phyloP scores from a whole-genome alignment of 257 asterid species.

The Solanum raphanifolium region DNA sequence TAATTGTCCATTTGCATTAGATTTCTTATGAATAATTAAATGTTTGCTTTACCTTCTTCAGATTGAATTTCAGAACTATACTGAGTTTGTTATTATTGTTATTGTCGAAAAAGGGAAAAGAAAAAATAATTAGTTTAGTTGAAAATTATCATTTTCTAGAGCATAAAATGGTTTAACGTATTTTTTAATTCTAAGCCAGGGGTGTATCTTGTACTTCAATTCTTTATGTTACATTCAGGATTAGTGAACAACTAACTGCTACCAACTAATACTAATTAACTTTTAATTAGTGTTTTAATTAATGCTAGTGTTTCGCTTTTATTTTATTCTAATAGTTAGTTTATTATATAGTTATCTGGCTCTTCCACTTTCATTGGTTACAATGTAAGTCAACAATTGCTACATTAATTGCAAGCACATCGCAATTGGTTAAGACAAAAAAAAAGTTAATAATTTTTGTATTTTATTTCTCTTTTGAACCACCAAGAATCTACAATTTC shows the following conservation, averaged over 20 bases:
- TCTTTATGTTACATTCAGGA: neutral
- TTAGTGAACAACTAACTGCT: neutral
- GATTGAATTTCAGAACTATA: fast-evolving
- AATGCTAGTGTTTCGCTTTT: neutral
- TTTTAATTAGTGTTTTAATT: neutral
- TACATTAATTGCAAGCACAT: neutral
- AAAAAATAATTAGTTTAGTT: neutral
- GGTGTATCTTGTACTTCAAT: neutral
- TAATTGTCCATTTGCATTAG: neutral
- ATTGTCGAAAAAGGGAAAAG: neutral
- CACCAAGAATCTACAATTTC: neutral
- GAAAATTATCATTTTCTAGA: neutral
- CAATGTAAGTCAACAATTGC: neutral
- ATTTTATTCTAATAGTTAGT: neutral
- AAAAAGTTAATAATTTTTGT: neutral
- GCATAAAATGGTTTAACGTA: neutral
- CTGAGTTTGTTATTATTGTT: neutral
- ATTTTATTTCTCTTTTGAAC: neutral
- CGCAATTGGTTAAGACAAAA: neutral
- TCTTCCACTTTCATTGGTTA: neutral
- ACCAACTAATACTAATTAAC: neutral
- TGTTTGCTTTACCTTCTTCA: neutral
- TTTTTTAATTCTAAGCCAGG: neutral
- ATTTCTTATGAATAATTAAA: neutral
- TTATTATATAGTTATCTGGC: neutral